A percentile compares a stretch with the other conserved stretches of the same genome.
Conservation (phyloP, 108 stramenopile species). For the Fistulifera pelliculosa region DNA sequence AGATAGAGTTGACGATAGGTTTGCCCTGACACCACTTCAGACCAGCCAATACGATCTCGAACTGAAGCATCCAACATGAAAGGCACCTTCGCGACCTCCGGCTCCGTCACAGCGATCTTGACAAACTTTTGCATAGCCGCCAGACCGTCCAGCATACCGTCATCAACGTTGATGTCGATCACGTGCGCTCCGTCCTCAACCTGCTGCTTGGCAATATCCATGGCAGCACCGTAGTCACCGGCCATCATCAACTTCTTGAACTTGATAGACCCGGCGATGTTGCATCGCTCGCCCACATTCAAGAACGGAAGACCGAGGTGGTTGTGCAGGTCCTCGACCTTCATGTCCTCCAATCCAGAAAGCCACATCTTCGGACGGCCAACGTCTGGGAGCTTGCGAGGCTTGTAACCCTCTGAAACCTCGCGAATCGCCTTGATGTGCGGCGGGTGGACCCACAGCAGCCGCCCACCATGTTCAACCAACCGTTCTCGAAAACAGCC, state of each 20-base stretch:
- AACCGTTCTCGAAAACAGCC: slow-evolving; percentile 54
- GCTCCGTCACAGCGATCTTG: slow-evolving; percentile 93
- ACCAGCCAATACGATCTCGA: slow-evolving; percentile 87
- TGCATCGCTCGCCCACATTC: slow-evolving; percentile 91
- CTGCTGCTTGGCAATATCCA: slow-evolving; percentile 95
- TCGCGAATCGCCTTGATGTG: slow-evolving; percentile 81
- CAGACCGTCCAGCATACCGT: slow-evolving; percentile 92
- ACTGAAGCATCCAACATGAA: slow-evolving; percentile 97
- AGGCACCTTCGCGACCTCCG: slow-evolving; percentile 87
- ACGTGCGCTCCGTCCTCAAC: slow-evolving; percentile 95
- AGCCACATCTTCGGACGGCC: slow-evolving; percentile 65
- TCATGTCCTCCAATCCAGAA: slow-evolving; percentile 67
- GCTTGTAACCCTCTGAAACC: slow-evolving; percentile 32
- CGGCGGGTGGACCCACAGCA: slow-evolving; percentile 82
- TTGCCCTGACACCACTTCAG: slow-evolving; percentile 95
- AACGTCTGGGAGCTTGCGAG: slow-evolving; percentile 27
- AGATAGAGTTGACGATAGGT: slow-evolving; percentile 96
- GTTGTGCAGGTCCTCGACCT: slow-evolving; percentile 54
- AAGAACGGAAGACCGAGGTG: slow-evolving; percentile 64
- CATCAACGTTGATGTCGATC: slow-evolving; percentile 96
- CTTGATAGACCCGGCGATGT: slow-evolving; percentile 82
- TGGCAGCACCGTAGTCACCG: slow-evolving; percentile 84
- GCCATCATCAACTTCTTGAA: slow-evolving; percentile 95
- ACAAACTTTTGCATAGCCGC: slow-evolving; percentile 97
- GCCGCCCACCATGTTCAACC: slow-evolving; percentile 86